These are phyloP conservation scores for Sanghuangporus sanghuang DNA, from an alignment of 1,284 basidiomycete genomes.

Conservation along the genomic window DNA sequence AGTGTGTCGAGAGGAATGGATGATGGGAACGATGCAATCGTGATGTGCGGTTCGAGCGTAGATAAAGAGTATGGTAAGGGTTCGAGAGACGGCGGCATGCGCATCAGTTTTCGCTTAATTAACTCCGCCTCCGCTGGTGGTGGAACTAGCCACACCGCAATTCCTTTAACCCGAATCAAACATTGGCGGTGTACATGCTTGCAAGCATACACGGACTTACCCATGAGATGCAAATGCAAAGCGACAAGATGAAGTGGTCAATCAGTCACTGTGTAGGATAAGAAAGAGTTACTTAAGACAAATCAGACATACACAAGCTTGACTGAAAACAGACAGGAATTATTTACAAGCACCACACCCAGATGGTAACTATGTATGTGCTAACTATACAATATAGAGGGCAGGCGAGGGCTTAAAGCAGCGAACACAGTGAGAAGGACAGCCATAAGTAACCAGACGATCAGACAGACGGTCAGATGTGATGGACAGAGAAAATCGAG, in stretches of 20 bases:
- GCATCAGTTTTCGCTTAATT: conserved; percentile 40
- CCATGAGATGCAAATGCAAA: background rate
- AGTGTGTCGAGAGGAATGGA: conserved; percentile 29
- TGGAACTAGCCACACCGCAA: conserved; percentile 17
- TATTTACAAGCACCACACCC: conserved; percentile 9
- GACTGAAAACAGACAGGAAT: background rate
- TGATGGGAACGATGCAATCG: conserved; percentile 49
- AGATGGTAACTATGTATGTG: conserved; percentile 8
- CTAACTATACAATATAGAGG: conserved; percentile 12
- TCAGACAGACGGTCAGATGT: background rate
- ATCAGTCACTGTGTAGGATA: background rate
- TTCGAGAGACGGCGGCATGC: conserved; percentile 24
- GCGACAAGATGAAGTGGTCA: background rate
- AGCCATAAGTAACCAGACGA: background rate
- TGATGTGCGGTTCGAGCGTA: conserved; percentile 61
- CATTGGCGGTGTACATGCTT: background rate
- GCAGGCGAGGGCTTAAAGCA: background rate
- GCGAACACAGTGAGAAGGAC: background rate
- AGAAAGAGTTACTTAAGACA: background rate
- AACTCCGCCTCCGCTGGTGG: conserved; percentile 29
- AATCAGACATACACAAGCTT: background rate
- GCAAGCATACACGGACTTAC: background rate
- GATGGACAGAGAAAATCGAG: background rate
- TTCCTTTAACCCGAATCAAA: background rate
- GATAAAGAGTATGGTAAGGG: conserved; percentile 45